A percentile compares a stretch with the other conserved stretches of the same genome.
phyloP scores from a whole-genome alignment of 1,284 basidiomycete genomes.

The Xerocomus nothofagi region DNA sequence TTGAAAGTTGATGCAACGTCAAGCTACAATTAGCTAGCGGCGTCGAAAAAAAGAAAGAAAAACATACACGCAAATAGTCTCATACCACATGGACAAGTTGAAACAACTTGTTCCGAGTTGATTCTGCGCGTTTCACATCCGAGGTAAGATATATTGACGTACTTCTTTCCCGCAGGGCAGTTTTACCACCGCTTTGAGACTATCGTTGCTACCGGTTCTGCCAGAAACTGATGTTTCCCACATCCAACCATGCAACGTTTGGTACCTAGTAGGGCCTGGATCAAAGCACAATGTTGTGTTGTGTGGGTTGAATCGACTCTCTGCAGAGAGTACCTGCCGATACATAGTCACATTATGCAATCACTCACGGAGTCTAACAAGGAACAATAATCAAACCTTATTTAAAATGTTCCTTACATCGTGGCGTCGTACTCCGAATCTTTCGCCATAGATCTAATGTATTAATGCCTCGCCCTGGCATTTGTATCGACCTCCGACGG shows the following conservation, averaged over 20 bases:
- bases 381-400: not conserved
- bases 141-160: not conserved
- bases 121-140: not conserved
- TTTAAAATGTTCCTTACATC: not conserved
- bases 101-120: constrained; percentile 7
- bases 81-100: not conserved
- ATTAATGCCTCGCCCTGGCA: not conserved
- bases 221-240: not conserved
- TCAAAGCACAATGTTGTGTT: not conserved
- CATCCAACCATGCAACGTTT: not conserved
- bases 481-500: not conserved
- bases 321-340: not conserved
- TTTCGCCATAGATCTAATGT: not conserved
- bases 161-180: not conserved
- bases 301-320: not conserved
- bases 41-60: not conserved
- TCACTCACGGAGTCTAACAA: not conserved
- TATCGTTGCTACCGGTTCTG: not conserved
- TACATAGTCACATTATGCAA: not conserved
- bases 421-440: no score
- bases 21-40: constrained; percentile 11
- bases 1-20: constrained; percentile 11
- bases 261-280: not conserved
- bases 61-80: not conserved
- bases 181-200: not conserved